Percentiles rank a stretch among this genome's conserved stretches.
These are phyloP conservation scores for Candida smagusa DNA, from an alignment of 1,139 yeast genomes.

Conservation along the genomic window DNA sequence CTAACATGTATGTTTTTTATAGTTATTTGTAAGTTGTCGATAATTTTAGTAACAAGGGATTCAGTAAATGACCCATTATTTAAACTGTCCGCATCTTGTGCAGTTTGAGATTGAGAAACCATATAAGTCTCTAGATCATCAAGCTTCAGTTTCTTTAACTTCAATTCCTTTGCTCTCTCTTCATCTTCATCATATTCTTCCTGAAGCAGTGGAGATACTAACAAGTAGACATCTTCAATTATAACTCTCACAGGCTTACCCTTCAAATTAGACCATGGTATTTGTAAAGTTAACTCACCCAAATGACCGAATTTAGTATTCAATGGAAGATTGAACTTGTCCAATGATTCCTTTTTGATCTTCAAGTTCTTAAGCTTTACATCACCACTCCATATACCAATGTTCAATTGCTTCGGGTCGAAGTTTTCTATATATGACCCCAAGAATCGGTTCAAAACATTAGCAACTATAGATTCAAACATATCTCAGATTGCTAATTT, in stretches of 20 bases:
- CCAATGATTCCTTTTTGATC: conserved; percentile 80
- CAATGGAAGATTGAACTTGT: conserved; percentile 77
- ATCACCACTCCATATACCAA: conserved; percentile 98
- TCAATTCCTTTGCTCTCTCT: conserved; percentile 60
- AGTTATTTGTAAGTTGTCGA: conserved; percentile 91
- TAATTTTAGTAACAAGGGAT: conserved; percentile 79
- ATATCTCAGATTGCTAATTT: conserved; percentile 17
- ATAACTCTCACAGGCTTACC: conserved; percentile 87
- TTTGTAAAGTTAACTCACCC: conserved; percentile 85
- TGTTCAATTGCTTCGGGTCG: conserved; percentile 89
- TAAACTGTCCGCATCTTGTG: conserved; percentile 39
- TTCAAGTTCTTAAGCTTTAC: conserved; percentile 77
- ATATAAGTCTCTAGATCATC: conserved; percentile 64
- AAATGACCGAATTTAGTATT: conserved; percentile 90
- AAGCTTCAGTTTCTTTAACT: conserved; percentile 63
- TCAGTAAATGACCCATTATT: conserved; percentile 74
- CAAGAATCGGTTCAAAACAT: conserved; percentile 48
- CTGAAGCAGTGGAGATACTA: conserved; percentile 69
- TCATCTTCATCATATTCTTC: conserved; percentile 61
- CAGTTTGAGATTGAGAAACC: conserved; percentile 41
- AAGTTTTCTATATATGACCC: conserved; percentile 88
- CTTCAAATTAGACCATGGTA: conserved; percentile 95
- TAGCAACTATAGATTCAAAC: conserved; percentile 60
- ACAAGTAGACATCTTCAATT: conserved; percentile 83
- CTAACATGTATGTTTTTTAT: conserved; percentile 88